Percentiles rank a stretch among this genome's conserved stretches.
Conservation (phyloP, 1,284 basidiomycete genomes). For the Ceratobasidium sp. region DNA sequence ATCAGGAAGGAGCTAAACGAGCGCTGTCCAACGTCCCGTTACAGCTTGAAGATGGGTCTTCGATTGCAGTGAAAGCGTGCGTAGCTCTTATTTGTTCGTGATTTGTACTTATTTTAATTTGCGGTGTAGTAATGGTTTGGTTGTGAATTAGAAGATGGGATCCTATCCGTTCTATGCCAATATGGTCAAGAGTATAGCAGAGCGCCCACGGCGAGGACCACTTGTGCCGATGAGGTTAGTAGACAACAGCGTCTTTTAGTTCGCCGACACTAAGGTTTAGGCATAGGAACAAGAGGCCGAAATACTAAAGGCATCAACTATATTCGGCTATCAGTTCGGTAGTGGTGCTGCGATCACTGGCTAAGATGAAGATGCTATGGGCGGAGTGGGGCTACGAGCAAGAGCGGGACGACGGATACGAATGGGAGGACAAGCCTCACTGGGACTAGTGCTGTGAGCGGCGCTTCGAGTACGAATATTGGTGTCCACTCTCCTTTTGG, state of each 20-base stretch:
- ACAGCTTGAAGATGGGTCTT: constrained; percentile 81
- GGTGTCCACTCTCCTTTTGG: constrained; percentile 23
- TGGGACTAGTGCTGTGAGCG: constrained; percentile 17
- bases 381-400: constrained; percentile 47
- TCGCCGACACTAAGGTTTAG: neutral
- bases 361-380: constrained; percentile 61
- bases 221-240: constrained; percentile 82
- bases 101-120: neutral
- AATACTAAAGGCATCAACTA: constrained; percentile 67
- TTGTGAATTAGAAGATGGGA: constrained; percentile 88
- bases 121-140: constrained; percentile 79
- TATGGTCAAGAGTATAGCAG: constrained; percentile 78
- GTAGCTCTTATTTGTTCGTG: constrained; percentile 50
- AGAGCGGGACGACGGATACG: constrained; percentile 18
- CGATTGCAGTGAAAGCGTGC: constrained; percentile 92
- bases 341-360: constrained; percentile 57
- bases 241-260: neutral
- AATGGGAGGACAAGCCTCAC: constrained; percentile 38
- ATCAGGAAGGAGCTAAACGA: constrained; percentile 90
- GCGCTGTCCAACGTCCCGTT: constrained; percentile 87
- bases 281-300: constrained; percentile 71
- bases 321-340: constrained; percentile 74
- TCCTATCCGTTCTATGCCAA: constrained; percentile 84
- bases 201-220: constrained; percentile 75
- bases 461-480: constrained; percentile 16